phyloP scores from a whole-genome alignment of 2,329 filamentous ascomycete species.

The Fusarium longipes region DNA sequence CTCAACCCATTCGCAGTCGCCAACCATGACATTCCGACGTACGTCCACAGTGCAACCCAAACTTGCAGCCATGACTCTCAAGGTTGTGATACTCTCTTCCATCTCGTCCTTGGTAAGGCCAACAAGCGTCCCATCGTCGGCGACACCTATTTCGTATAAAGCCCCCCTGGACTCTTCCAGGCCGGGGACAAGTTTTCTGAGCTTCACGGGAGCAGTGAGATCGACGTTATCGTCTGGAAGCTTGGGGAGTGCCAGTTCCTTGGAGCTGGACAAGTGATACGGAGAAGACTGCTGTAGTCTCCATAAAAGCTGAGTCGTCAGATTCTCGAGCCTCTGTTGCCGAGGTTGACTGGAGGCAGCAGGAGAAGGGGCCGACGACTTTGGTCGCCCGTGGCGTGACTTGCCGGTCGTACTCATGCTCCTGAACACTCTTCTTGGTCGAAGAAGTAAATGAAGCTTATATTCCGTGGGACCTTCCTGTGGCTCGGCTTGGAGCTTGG shows the following conservation, averaged over 20 bases:
- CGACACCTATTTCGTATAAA: constrained; percentile 94
- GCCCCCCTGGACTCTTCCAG: constrained; percentile 94
- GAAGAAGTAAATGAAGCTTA: constrained; percentile 89
- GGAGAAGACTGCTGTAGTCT: constrained; percentile 93
- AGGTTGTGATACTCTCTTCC: constrained; percentile 86
- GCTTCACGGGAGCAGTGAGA: constrained; percentile 58
- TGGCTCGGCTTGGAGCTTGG: constrained; percentile 86
- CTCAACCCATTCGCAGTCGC: constrained; percentile 81
- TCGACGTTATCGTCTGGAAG: constrained; percentile 73
- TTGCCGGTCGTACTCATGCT: constrained; percentile 70
- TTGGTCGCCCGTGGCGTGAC: constrained; percentile 29
- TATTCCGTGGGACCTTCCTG: constrained; percentile 97
- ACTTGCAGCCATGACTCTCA: constrained; percentile 91
- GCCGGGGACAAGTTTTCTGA: constrained; percentile 75
- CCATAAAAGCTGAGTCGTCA: constrained; percentile 96
- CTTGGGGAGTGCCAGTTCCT: constrained; percentile 78
- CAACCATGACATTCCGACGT: constrained; percentile 83
- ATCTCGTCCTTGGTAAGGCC: constrained; percentile 91
- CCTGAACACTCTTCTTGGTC: constrained; percentile 79
- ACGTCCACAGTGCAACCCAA: constrained; percentile 88
- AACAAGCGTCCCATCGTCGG: constrained; percentile 91
- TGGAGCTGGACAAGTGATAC: constrained; percentile 83
- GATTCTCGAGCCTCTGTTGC: constrained; percentile 85
- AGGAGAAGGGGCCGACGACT: constrained; percentile 48
- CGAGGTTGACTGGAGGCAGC: constrained; percentile 73